A percentile compares a stretch with the other conserved stretches of the same genome.
Evolutionary conservation across 2,329 filamentous ascomycete genomes (phyloP).

Genomic region (Cryphonectria carpinicola): DNA sequence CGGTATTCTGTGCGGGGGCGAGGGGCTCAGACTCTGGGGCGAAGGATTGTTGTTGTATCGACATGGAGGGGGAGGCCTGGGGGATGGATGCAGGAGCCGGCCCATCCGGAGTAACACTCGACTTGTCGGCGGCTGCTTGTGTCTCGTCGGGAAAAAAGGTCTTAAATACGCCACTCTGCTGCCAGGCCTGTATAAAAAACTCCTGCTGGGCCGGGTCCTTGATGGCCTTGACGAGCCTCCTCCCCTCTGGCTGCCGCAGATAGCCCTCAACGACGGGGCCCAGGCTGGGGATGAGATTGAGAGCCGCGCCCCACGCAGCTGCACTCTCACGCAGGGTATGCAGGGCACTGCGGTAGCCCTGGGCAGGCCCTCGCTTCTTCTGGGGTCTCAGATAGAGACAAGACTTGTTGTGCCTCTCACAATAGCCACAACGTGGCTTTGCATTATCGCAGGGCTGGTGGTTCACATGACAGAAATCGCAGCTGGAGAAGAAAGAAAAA

Average conservation of each 20-base stretch:
- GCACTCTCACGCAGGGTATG: conserved; percentile 45
- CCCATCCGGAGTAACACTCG: conserved; percentile 20
- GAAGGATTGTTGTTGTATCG: conserved; percentile 15
- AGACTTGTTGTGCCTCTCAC: conserved; percentile 44
- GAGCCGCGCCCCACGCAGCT: conserved; percentile 43
- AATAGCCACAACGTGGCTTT: conserved; percentile 50
- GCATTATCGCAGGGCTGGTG: conserved; percentile 54
- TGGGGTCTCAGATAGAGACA: conserved; percentile 44
- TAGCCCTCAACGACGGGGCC: conserved; percentile 43
- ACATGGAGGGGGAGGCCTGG: background rate
- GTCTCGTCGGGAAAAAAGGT: conserved; percentile 39
- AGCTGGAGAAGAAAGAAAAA: conserved; percentile 38
- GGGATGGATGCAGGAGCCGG: conserved; percentile 8
- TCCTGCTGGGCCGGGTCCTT: conserved; percentile 43
- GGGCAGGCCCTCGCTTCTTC: conserved; percentile 44
- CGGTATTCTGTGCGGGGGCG: conserved; percentile 12
- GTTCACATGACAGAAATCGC: conserved; percentile 52
- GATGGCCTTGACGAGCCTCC: conserved; percentile 38
- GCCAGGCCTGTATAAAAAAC: conserved; percentile 41
- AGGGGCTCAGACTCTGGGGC: conserved; percentile 8
- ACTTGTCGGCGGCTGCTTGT: conserved; percentile 19
- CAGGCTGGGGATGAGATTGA: conserved; percentile 42
- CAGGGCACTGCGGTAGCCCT: conserved; percentile 44
- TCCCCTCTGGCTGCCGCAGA: conserved; percentile 38
- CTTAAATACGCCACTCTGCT: conserved; percentile 41